Base-by-base conservation (phyloP, 139 green algal genomes). In the Closterium sp. region DNA sequence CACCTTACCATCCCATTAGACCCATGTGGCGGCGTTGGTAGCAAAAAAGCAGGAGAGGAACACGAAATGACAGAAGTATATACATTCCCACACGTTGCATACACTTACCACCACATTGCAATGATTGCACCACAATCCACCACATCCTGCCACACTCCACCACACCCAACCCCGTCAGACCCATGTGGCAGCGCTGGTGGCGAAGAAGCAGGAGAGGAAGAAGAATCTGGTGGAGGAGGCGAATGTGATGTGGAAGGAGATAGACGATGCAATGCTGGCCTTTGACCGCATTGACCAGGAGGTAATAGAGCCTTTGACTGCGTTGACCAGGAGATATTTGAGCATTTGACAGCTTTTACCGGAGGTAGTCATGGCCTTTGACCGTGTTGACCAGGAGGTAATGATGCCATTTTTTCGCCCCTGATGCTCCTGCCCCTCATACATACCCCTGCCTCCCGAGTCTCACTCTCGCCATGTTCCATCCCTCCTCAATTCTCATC, bases 211-310 rank as follows among this genome's bases (percentile, higher is more conserved):
- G 92, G 93, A 95, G 85, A 94, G 93, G 88, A 34, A 94, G n/a
- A 95, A 95, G 88, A 95, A 95, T 31, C 89, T 95, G 86, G 45
- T n/a, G n/a, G 92, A 95, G 85, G 93, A 95, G 73, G n/a, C 34
- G 30, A 90, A 50, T 30, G 30, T 21, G 4, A 27, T 88, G 5
- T 95, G 91, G 91, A 28, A 29, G 24, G 93, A 95, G 32, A 95
- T 95, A 21, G 93, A 95, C 85, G 88, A 95, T 22, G 92, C 88
- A 28, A 94, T 93, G 21, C 32, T 95, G 24, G 24, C 31, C 85
- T 95, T 95, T 50, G 86, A 95, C 34, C 92, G 93, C 50, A 70
- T 90, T 27, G 73, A 92, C 22, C 32, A 89, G 19, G 93, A 95
- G 92, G 93, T 95, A n/a, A 87, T 87, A n/a, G 21, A 91, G 21